A percentile compares a stretch with the other conserved stretches of the same genome.
phyloP scores from a whole-genome alignment of 2,329 filamentous ascomycete species.

The Nothophoma quercina region DNA sequence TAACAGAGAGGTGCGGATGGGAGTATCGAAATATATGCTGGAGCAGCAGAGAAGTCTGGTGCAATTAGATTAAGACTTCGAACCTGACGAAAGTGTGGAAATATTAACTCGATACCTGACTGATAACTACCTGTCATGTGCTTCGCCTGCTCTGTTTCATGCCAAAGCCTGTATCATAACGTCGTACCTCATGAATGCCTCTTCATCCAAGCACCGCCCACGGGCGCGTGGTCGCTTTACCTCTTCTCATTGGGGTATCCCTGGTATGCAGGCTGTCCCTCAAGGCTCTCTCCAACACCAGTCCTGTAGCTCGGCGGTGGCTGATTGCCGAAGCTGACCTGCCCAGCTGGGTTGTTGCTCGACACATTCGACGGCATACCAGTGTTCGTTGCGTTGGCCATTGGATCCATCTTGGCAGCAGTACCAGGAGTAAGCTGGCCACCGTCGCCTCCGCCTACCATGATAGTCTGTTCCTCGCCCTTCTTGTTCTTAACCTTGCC shows the following conservation, averaged over 20 bases:
- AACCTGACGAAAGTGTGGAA: too few species aligned
- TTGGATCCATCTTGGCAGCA: conserved; percentile 47
- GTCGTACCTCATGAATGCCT: conserved; percentile 30
- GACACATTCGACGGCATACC: conserved; percentile 38
- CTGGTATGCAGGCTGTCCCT: conserved; percentile 43
- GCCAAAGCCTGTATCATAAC: conserved; percentile 19
- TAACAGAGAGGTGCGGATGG: too few species aligned
- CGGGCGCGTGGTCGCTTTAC: conserved; percentile 11
- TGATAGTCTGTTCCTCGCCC: conserved; percentile 68
- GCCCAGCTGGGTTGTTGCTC: conserved; percentile 32
- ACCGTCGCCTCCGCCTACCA: conserved; percentile 73
- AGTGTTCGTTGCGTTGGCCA: conserved; percentile 38
- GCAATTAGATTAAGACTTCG: too few species aligned
- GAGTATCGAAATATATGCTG: too few species aligned
- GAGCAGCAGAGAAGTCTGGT: too few species aligned
- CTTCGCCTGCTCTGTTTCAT: background rate
- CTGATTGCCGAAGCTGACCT: conserved; percentile 48
- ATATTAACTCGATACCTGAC: too few species aligned
- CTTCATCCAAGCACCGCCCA: too few species aligned
- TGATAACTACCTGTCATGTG: too few species aligned
- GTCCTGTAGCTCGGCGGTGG: conserved; percentile 45
- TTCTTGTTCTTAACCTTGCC: conserved; percentile 79
- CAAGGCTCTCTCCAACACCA: conserved; percentile 48
- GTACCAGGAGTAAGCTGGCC: conserved; percentile 51
- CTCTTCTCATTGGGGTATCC: conserved; percentile 44